Conservation (phyloP, 306 rosid species). For the Vigna trinervia region DNA sequence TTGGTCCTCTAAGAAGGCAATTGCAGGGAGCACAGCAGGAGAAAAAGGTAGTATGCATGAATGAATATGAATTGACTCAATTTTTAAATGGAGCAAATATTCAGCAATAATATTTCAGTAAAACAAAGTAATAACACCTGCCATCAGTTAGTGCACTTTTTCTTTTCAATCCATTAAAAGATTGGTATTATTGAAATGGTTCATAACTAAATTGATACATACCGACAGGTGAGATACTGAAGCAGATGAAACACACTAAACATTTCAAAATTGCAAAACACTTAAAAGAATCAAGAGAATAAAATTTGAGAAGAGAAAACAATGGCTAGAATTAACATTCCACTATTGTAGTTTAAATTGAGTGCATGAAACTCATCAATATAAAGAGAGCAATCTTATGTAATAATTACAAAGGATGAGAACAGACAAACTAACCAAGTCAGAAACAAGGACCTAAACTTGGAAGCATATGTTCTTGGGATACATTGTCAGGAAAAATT, state of each 20-base stretch:
- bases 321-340: constrained; percentile 16
- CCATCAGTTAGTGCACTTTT: neutral
- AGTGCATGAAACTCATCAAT: constrained; percentile 45
- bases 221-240: constrained; percentile 3
- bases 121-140: neutral
- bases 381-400: constrained; percentile 43
- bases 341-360: constrained; percentile 32
- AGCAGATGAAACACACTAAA: neutral
- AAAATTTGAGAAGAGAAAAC: neutral
- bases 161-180: neutral
- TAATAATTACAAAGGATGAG: constrained; percentile 72
- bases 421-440: constrained; percentile 95
- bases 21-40: neutral
- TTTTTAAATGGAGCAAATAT: neutral
- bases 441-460: constrained; percentile 84
- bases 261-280: constrained; percentile 5
- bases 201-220: constrained; percentile 3
- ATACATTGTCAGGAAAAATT: constrained; percentile 92
- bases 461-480: constrained; percentile 87
- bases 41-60: neutral
- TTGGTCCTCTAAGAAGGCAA: constrained; percentile 10
- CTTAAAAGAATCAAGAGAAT: constrained; percentile 16
- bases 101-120: neutral
- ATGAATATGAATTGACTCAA: neutral
- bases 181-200: neutral